These are phyloP conservation scores for Ophiostoma australiae DNA, from an alignment of 2,329 filamentous ascomycete species.

Conservation along the genomic window DNA sequence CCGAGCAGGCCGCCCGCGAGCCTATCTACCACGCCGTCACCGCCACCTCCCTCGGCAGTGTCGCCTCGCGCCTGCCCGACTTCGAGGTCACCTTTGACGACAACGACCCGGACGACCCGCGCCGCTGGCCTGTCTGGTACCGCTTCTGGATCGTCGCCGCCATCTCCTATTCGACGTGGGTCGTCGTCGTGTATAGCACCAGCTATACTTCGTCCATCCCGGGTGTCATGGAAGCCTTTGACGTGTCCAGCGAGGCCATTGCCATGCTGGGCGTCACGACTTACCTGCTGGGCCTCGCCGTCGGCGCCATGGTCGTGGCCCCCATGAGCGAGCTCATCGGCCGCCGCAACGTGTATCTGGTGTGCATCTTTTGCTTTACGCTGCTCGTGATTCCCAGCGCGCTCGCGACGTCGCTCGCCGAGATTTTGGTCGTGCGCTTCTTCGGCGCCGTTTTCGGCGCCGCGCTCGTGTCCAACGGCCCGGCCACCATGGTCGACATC, in stretches of 20 bases:
- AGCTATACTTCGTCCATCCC: constrained; percentile 66
- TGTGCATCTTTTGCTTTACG: constrained; percentile 57
- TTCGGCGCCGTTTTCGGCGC: constrained; percentile 52
- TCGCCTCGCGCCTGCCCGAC: constrained; percentile 43
- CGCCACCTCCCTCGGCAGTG: constrained; percentile 38
- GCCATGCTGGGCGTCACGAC: constrained; percentile 68
- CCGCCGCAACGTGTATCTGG: constrained; percentile 59
- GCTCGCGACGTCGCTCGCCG: constrained; percentile 57
- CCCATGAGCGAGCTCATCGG: constrained; percentile 66
- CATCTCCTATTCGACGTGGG: constrained; percentile 43
- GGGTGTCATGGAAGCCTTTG: constrained; percentile 62
- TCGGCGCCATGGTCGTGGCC: constrained; percentile 65
- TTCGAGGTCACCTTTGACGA: constrained; percentile 66
- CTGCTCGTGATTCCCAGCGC: constrained; percentile 66
- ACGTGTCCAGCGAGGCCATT: constrained; percentile 46
- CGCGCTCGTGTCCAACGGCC: constrained; percentile 77
- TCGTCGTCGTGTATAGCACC: constrained; percentile 63
- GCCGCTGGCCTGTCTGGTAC: constrained; percentile 59
- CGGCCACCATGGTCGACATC: constrained; percentile 78
- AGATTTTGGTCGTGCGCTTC: constrained; percentile 64
- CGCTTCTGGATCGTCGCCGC: constrained; percentile 38
- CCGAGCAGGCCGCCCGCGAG: constrained; percentile 32
- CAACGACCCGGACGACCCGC: constrained; percentile 57
- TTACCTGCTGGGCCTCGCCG: constrained; percentile 66
- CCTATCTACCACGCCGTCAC: constrained; percentile 39